phyloP scores from a whole-genome alignment of 495 filamentous ascomycete genomes.

The Staphylotrichum longicolle region DNA sequence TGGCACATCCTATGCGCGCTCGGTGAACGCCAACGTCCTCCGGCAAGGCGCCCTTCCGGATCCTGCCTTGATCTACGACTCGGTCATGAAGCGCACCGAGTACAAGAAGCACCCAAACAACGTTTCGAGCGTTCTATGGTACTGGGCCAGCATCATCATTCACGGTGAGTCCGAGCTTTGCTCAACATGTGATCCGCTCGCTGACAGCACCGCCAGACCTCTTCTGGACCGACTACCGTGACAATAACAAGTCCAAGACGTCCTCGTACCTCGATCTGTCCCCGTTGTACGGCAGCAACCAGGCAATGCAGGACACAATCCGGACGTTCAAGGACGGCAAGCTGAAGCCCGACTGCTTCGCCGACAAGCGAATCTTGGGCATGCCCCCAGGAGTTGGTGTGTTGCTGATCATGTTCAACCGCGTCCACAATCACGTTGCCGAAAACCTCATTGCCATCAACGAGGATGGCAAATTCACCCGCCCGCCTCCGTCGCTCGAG shows the following conservation, averaged over 20 bases:
- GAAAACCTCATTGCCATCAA: slow-evolving; percentile 67
- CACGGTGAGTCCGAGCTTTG: slow-evolving; percentile 49
- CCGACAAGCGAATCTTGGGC: slow-evolving; percentile 72
- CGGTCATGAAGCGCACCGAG: slow-evolving; percentile 50
- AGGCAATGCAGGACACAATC: slow-evolving; percentile 69
- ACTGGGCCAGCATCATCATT: slow-evolving; percentile 86
- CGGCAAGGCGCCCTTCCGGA: slow-evolving; percentile 68
- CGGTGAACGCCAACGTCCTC: slow-evolving; percentile 61
- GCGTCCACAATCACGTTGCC: slow-evolving; percentile 80
- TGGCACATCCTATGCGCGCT: slow-evolving; percentile 65
- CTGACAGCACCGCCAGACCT: slow-evolving; percentile 29
- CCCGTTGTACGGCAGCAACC: slow-evolving; percentile 81
- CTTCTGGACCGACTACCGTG: slow-evolving; percentile 43
- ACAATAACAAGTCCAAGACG: slow-evolving; percentile 60
- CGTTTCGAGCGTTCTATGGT: slow-evolving; percentile 85
- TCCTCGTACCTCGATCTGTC: slow-evolving; percentile 84
- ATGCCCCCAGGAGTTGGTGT: slow-evolving; percentile 82
- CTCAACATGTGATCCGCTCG: neutral
- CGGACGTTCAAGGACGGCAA: slow-evolving; percentile 79
- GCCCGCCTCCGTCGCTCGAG: slow-evolving; percentile 48
- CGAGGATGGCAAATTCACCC: slow-evolving; percentile 66
- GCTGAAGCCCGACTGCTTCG: slow-evolving; percentile 79
- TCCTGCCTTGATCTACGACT: slow-evolving; percentile 74
- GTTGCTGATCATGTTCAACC: slow-evolving; percentile 69
- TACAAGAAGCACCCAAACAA: slow-evolving; percentile 59